Evolutionary conservation across 257 asterid genomes (phyloP).

Genomic region (Lycium ferocissimum): DNA sequence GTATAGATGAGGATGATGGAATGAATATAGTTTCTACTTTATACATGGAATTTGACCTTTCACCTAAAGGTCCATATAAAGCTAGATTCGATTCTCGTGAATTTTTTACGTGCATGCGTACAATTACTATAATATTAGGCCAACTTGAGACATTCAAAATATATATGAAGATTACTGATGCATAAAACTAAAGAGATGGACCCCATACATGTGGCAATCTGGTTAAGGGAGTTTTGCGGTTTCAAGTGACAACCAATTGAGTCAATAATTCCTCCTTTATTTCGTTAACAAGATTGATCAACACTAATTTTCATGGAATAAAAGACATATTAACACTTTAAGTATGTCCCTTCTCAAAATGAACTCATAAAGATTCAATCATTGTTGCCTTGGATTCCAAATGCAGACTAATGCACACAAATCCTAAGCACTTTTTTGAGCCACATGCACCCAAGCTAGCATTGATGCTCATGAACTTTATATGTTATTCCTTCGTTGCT

Average conservation of each 20-base stretch:
- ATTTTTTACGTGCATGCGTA: background rate
- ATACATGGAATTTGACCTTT: background rate
- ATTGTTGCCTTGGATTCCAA: background rate
- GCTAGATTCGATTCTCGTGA: slow-evolving; percentile 23
- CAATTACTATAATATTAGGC: background rate
- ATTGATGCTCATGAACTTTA: slow-evolving; percentile 20
- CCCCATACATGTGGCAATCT: background rate
- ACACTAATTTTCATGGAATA: background rate
- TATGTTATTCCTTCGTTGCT: background rate
- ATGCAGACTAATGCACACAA: background rate
- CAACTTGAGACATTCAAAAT: background rate
- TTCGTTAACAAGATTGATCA: background rate
- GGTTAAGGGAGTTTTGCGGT: background rate
- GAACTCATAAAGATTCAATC: background rate
- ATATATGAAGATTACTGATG: background rate
- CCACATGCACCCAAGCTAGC: slow-evolving; percentile 23
- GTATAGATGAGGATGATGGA: background rate
- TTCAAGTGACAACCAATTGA: background rate
- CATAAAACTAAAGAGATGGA: background rate
- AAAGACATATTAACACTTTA: background rate
- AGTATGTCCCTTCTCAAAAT: background rate
- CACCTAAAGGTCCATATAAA: background rate
- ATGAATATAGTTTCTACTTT: background rate
- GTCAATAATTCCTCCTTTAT: background rate
- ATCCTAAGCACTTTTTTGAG: background rate